Conservation (phyloP, 1,139 yeast genomes). For the Saccharomyces hybrid region DNA sequence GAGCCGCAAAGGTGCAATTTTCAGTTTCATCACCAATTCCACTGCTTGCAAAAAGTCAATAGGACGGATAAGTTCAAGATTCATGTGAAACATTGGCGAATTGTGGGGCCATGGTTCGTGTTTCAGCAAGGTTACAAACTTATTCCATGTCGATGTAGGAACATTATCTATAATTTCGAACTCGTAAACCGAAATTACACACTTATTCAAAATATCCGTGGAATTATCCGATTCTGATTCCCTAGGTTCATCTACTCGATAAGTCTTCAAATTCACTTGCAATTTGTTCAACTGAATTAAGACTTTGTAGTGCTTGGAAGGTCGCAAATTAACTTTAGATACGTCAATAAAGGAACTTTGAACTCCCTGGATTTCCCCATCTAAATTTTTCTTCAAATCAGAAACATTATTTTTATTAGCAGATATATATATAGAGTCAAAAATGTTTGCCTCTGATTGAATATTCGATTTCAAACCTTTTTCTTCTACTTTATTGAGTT, state of each 20-base stretch:
- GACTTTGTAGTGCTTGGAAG: slow-evolving; percentile 61
- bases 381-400: slow-evolving; percentile 15
- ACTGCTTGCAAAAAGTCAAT: slow-evolving; percentile 55
- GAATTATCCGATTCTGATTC: slow-evolving; percentile 26
- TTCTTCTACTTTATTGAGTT: slow-evolving; percentile 17
- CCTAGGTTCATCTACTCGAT: slow-evolving; percentile 42
- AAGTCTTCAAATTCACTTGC: slow-evolving; percentile 40
- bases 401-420: slow-evolving; percentile 15
- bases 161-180: slow-evolving; percentile 68
- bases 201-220: slow-evolving; percentile 43
- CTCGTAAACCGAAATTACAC: slow-evolving; percentile 41
- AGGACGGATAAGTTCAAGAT: slow-evolving; percentile 58
- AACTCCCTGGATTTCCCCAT: slow-evolving; percentile 22
- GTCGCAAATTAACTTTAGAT: slow-evolving; percentile 46
- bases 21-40: slow-evolving; percentile 53
- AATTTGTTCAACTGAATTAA: slow-evolving; percentile 48
- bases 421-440: slow-evolving; percentile 28
- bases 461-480: slow-evolving; percentile 11
- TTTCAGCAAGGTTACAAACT: slow-evolving; percentile 63
- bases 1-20: slow-evolving; percentile 64
- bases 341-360: slow-evolving; percentile 14
- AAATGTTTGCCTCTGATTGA: slow-evolving; percentile 15
- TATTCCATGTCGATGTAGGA: slow-evolving; percentile 87
- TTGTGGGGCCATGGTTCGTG: slow-evolving; percentile 43
- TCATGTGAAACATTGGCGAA: slow-evolving; percentile 52